phyloP scores from a whole-genome alignment of 164 flowering plant species.

The Vitis cinerea region DNA sequence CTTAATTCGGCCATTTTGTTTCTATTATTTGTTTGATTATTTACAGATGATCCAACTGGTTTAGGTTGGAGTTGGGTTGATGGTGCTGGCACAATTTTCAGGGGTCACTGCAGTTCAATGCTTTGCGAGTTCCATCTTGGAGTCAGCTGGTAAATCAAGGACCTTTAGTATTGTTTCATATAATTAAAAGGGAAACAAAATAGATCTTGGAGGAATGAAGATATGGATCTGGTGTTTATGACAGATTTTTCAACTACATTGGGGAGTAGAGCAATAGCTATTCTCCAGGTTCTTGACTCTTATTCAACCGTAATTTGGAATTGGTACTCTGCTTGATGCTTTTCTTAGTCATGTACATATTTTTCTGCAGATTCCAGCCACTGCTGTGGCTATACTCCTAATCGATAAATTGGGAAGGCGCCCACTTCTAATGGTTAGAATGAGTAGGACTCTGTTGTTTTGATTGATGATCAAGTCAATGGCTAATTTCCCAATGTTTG shows the following conservation, averaged over 20 bases:
- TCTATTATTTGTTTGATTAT: background rate
- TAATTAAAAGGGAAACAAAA: background rate
- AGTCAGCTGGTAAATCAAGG: background rate
- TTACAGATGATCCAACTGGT: background rate
- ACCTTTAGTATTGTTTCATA: too few species aligned
- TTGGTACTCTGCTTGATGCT: background rate
- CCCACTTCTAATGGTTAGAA: conserved; percentile 5
- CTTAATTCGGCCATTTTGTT: background rate
- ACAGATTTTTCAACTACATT: background rate
- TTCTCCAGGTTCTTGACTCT: background rate
- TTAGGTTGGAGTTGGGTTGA: background rate
- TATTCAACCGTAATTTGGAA: background rate
- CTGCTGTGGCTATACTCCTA: background rate
- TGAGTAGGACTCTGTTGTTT: too few species aligned
- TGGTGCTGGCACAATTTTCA: background rate
- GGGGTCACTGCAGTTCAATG: background rate
- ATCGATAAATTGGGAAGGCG: background rate
- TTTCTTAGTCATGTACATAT: background rate
- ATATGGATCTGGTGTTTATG: background rate
- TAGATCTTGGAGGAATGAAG: background rate
- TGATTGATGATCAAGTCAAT: too few species aligned
- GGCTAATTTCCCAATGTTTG: background rate
- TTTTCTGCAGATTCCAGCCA: background rate
- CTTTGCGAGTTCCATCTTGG: background rate
- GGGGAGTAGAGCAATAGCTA: background rate